Percentiles rank a stretch among this genome's conserved stretches.
Conservation (phyloP, 441 rosid genomes). For the Raphanus hybrid region DNA sequence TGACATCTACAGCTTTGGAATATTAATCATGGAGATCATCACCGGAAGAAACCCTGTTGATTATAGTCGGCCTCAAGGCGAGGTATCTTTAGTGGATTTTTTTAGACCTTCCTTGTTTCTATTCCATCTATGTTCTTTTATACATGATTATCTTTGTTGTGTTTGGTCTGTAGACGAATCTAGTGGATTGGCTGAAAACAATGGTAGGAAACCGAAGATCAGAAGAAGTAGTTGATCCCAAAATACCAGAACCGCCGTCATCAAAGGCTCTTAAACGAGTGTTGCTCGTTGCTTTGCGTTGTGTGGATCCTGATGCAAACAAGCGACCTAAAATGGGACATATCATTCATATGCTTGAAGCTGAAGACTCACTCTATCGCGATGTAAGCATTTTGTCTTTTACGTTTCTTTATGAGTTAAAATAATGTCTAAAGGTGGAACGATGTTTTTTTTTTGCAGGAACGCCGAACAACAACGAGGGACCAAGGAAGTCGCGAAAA, state of each 20-base stretch:
- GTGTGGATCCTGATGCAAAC: constrained; percentile 96
- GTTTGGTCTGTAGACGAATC: constrained; percentile 59
- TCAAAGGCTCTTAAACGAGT: constrained; percentile 90
- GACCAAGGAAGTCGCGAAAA: constrained; percentile 52
- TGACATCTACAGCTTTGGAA: constrained; percentile 91
- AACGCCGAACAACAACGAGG: constrained; percentile 54
- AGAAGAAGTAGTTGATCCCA: constrained; percentile 90
- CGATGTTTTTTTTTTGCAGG: constrained; percentile 48
- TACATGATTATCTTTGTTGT: not conserved
- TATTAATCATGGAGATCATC: constrained; percentile 88
- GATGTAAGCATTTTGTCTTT: constrained; percentile 58
- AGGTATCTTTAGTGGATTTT: constrained; percentile 52
- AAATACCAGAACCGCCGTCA: constrained; percentile 79
- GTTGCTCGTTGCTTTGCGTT: constrained; percentile 83
- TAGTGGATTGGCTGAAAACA: constrained; percentile 91
- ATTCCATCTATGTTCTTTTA: not conserved
- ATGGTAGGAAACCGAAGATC: constrained; percentile 89
- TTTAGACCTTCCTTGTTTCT: not conserved
- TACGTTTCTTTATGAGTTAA: not conserved
- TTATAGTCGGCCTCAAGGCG: constrained; percentile 82
- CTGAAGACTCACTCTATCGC: constrained; percentile 73
- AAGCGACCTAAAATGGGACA: constrained; percentile 98
- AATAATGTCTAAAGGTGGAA: constrained; percentile 10
- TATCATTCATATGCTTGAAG: constrained; percentile 96
- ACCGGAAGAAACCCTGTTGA: constrained; percentile 92